These are phyloP conservation scores for Aspergillus neoniger DNA, from an alignment of 2,329 filamentous ascomycete species.

Conservation along the genomic window DNA sequence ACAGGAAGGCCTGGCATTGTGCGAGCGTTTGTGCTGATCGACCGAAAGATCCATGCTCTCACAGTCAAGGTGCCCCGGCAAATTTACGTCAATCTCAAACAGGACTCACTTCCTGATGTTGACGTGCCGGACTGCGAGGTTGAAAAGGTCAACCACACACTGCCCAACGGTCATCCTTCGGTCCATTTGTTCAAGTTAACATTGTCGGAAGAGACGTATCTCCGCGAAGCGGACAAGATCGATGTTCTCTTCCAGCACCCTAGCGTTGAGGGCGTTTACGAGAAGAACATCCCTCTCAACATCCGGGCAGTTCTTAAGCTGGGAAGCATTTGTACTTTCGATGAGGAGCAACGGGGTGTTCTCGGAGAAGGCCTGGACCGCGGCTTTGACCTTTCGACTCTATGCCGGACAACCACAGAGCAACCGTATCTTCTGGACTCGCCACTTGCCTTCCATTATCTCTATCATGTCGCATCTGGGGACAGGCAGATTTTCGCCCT, in stretches of 20 bases:
- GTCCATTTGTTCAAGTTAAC: slow-evolving; percentile 92
- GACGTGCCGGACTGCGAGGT: slow-evolving; percentile 82
- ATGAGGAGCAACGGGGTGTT: slow-evolving; percentile 85
- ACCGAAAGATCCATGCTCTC: slow-evolving; percentile 83
- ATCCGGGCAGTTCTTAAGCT: slow-evolving; percentile 85
- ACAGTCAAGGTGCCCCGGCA: slow-evolving; percentile 88
- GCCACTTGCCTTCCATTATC: slow-evolving; percentile 78
- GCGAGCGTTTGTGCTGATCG: slow-evolving; percentile 85
- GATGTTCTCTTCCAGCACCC: slow-evolving; percentile 83
- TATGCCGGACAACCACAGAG: slow-evolving; percentile 69
- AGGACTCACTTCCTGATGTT: slow-evolving; percentile 82
- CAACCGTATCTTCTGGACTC: slow-evolving; percentile 74
- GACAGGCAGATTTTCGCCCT: slow-evolving; percentile 92
- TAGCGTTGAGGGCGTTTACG: slow-evolving; percentile 96
- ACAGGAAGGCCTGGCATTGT: slow-evolving; percentile 86
- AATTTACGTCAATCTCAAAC: slow-evolving; percentile 88
- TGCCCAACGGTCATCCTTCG: slow-evolving; percentile 93
- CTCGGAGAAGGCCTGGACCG: slow-evolving; percentile 90
- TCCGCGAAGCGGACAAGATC: slow-evolving; percentile 81
- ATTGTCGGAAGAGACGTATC: slow-evolving; percentile 83
- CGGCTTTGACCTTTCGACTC: slow-evolving; percentile 80
- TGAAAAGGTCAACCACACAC: slow-evolving; percentile 87
- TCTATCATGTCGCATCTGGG: slow-evolving; percentile 89
- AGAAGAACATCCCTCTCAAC: slow-evolving; percentile 85
- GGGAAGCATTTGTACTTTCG: slow-evolving; percentile 89